These are phyloP conservation scores for Xylariaceae sp. DNA, from an alignment of 2,329 filamentous ascomycete genomes.

Conservation along the genomic window DNA sequence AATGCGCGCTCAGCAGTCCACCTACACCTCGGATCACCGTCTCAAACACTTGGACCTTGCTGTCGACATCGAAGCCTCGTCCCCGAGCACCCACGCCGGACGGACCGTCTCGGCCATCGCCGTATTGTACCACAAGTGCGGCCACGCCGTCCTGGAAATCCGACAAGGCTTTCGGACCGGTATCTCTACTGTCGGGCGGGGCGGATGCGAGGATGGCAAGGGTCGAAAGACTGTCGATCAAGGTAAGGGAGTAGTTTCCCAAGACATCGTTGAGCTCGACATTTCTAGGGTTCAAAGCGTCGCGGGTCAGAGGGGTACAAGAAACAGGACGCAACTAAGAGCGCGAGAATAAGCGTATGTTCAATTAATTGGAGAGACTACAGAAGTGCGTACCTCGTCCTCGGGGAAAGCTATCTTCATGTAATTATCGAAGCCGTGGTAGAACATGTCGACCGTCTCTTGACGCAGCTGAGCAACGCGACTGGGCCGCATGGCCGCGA, in stretches of 20 bases:
- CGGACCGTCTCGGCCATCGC: conserved; percentile 68
- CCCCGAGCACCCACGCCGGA: conserved; percentile 66
- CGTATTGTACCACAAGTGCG: conserved; percentile 74
- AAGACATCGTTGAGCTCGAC: conserved; percentile 91
- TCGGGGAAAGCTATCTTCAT: conserved; percentile 92
- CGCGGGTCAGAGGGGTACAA: conserved; percentile 78
- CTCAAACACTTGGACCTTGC: conserved; percentile 98
- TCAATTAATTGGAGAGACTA: conserved; percentile 11
- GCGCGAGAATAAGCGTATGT: conserved; percentile 18
- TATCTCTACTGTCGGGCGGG: conserved; percentile 48
- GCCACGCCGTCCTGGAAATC: conserved; percentile 78
- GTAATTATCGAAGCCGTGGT: conserved; percentile 95
- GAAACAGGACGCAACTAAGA: conserved; percentile 73
- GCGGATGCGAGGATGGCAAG: conserved; percentile 85
- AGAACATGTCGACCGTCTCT: conserved; percentile 76
- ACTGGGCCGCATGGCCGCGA: conserved; percentile 48
- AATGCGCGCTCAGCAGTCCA: conserved; percentile 83
- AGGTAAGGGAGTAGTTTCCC: conserved; percentile 91
- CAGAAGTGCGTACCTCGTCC: conserved; percentile 59
- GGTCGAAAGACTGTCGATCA: conserved; percentile 92
- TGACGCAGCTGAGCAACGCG: conserved; percentile 51
- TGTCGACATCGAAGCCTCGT: conserved; percentile 87
- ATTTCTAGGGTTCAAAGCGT: conserved; percentile 70
- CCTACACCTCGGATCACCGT: conserved; percentile 92
- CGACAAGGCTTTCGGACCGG: conserved; percentile 55